These are phyloP conservation scores for Hypoxylon sp. DNA, from an alignment of 2,329 filamentous ascomycete genomes.

Conservation along the genomic window DNA sequence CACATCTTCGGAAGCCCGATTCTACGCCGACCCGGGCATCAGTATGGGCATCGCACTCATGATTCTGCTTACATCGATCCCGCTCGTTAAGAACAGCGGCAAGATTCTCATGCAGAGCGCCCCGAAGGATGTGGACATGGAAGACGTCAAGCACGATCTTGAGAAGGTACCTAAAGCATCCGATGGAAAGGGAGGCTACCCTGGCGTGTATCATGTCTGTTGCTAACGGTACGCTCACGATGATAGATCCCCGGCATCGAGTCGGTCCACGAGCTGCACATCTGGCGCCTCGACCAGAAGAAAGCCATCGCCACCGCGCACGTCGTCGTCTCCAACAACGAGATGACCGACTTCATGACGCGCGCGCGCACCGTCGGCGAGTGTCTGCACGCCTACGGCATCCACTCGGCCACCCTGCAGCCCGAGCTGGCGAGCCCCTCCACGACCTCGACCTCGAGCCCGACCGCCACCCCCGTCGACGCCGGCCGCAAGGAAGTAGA, in stretches of 20 bases:
- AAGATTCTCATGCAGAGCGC: constrained; percentile 76
- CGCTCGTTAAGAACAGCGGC: constrained; percentile 71
- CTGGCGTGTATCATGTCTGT: not conserved
- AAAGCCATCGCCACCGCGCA: constrained; percentile 78
- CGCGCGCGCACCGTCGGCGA: constrained; percentile 72
- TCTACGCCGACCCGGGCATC: constrained; percentile 78
- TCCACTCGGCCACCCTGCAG: constrained; percentile 78
- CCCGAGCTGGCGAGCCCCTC: constrained; percentile 61
- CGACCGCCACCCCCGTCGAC: not conserved
- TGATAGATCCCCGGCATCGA: constrained; percentile 72
- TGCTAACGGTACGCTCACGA: not conserved
- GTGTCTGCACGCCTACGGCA: constrained; percentile 78
- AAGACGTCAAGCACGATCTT: constrained; percentile 75
- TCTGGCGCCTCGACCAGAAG: constrained; percentile 78
- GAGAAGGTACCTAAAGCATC: constrained; percentile 67
- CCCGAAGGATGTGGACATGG: constrained; percentile 68
- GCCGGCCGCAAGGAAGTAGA: constrained; percentile 4
- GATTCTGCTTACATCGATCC: constrained; percentile 73
- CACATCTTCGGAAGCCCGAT: constrained; percentile 65
- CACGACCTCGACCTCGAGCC: constrained; percentile 5
- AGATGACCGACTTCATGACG: constrained; percentile 68
- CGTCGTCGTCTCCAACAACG: constrained; percentile 69
- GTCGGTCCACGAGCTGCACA: constrained; percentile 77
- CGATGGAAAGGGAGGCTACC: not conserved
- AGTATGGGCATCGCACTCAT: constrained; percentile 78